Conservation (phyloP, 1,139 yeast genomes). For the Protomyces inouyei region DNA sequence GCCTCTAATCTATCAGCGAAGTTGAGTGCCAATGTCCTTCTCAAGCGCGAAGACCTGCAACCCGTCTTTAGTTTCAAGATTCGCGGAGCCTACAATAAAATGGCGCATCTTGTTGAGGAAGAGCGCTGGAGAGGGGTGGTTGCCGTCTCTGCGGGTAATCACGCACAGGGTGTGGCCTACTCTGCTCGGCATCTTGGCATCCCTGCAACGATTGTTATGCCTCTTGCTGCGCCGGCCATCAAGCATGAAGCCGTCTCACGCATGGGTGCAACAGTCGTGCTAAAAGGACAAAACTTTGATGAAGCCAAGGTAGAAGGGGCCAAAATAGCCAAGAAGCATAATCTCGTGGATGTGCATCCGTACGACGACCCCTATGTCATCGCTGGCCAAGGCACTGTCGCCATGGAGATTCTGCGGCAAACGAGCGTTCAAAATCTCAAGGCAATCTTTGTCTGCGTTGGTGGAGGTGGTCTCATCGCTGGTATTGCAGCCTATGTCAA, state of each 20-base stretch:
- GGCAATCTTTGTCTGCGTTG: slow-evolving; percentile 89
- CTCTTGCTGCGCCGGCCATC: slow-evolving; percentile 91
- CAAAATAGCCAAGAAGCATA: slow-evolving; percentile 61
- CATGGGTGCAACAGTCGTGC: slow-evolving; percentile 88
- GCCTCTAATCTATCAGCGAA: slow-evolving; percentile 74
- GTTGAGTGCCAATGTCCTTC: slow-evolving; percentile 62
- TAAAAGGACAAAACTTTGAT: slow-evolving; percentile 91
- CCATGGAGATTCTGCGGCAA: slow-evolving; percentile 86
- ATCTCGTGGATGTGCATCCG: slow-evolving; percentile 87
- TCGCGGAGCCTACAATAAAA: slow-evolving; percentile 97
- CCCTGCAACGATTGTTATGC: slow-evolving; percentile 97
- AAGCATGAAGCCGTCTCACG: slow-evolving; percentile 86
- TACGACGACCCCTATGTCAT: slow-evolving; percentile 96
- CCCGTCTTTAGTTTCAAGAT: slow-evolving; percentile 95
- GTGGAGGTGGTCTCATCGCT: slow-evolving; percentile 95
- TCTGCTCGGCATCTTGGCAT: slow-evolving; percentile 79
- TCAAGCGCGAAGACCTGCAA: slow-evolving; percentile 86
- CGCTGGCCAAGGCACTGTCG: slow-evolving; percentile 99
- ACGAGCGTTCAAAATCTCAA: slow-evolving; percentile 67
- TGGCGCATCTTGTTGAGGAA: slow-evolving; percentile 71
- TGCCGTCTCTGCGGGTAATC: slow-evolving; percentile 98
- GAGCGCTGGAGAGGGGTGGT: slow-evolving; percentile 80
- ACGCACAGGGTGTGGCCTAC: slow-evolving; percentile 97
- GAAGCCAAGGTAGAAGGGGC: slow-evolving; percentile 85
- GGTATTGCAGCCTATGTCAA: slow-evolving; percentile 87